Conservation (phyloP, 495 filamentous ascomycete genomes). For the Talaromyces trachyspermus region DNA sequence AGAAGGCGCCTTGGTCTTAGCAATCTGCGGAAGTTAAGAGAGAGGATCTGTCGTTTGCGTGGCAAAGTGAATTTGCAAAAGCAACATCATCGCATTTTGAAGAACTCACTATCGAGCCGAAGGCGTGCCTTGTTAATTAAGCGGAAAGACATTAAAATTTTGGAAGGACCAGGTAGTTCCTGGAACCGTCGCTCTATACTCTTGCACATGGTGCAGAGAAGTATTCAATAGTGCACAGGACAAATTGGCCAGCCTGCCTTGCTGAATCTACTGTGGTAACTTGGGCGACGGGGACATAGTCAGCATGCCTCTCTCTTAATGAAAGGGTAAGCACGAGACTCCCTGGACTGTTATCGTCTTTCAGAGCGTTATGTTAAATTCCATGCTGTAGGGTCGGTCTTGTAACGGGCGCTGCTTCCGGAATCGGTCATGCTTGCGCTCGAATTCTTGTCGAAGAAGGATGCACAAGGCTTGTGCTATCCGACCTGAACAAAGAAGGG, state of each 20-base stretch:
- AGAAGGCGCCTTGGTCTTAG: conserved; percentile 1
- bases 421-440: conserved; percentile 11
- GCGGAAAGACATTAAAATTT: conserved; percentile 2
- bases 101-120: background rate
- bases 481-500: conserved; percentile 1
- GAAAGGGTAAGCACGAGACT: conserved; percentile 2
- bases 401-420: conserved; percentile 11
- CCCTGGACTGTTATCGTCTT: conserved; percentile 1
- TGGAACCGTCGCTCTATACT: conserved; percentile 1
- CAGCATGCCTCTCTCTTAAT: conserved; percentile 1
- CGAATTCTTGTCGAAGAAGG: conserved; percentile 9
- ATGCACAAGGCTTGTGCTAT: conserved; percentile 7
- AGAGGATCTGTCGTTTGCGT: conserved; percentile 1
- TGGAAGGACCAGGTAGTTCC: conserved; percentile 2
- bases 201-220: background rate
- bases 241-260: background rate
- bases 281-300: conserved; percentile 2
- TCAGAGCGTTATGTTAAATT: conserved; percentile 2
- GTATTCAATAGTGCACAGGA: background rate
- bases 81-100: background rate
- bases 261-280: conserved; percentile 2
- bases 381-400: conserved; percentile 10
- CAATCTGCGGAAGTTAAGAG: conserved; percentile 1
- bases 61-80: conserved; percentile 1
- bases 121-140: conserved; percentile 1